A percentile compares a stretch with the other conserved stretches of the same genome.
phyloP scores from a whole-genome alignment of 2,329 filamentous ascomycete genomes.

The Geosmithia flava region DNA sequence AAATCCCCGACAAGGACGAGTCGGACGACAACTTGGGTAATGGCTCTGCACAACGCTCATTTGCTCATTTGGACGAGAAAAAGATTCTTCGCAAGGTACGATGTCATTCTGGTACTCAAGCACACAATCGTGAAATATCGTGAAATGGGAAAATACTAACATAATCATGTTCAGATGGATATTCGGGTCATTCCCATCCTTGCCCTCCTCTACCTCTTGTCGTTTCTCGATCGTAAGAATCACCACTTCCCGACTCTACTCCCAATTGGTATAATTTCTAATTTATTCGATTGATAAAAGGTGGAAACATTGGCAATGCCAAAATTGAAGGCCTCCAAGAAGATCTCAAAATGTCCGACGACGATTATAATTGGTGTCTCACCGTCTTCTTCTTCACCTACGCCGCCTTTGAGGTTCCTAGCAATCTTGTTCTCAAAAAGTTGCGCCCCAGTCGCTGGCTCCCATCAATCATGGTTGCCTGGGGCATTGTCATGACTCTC shows the following conservation, averaged over 20 bases:
- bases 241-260: neutral
- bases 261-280: neutral
- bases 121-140: neutral
- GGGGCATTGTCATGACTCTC: conserved; percentile 34
- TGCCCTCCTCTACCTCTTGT: conserved; percentile 54
- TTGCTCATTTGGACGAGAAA: conserved; percentile 30
- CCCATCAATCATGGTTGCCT: conserved; percentile 52
- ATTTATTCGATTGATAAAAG: conserved; percentile 4
- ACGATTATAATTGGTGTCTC: conserved; percentile 60
- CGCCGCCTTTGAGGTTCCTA: conserved; percentile 62
- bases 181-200: conserved; percentile 46
- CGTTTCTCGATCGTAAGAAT: conserved; percentile 48
- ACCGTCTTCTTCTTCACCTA: conserved; percentile 72
- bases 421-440: conserved; percentile 65
- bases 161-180: conserved; percentile 28
- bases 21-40: neutral
- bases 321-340: conserved; percentile 48
- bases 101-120: neutral
- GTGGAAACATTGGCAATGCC: conserved; percentile 54
- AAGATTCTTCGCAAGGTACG: conserved; percentile 42
- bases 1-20: neutral
- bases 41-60: neutral
- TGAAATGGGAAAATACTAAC: conserved; percentile 3
- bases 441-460: conserved; percentile 64
- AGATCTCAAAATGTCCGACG: conserved; percentile 41